A percentile compares a stretch with the other conserved stretches of the same genome.
phyloP scores from a whole-genome alignment of 2,329 filamentous ascomycete genomes.

The Fusarium sp. region DNA sequence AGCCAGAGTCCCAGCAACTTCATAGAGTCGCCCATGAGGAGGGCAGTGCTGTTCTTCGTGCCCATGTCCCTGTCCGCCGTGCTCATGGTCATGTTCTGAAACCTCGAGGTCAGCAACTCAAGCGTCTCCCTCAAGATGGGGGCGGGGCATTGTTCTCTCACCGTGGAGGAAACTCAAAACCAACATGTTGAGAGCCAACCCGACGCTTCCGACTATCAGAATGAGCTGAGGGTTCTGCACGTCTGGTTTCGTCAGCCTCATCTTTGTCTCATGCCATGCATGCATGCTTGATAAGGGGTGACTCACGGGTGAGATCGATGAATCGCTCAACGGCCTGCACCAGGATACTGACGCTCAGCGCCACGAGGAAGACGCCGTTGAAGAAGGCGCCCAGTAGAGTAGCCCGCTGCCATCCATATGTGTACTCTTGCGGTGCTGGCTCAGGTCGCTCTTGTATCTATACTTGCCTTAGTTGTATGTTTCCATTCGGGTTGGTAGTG shows the following conservation, averaged over 20 bases:
- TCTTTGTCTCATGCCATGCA: conserved; percentile 2
- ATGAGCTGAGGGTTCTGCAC: conserved; percentile 75
- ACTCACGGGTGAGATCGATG: conserved; percentile 65
- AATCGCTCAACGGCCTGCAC: conserved; percentile 81
- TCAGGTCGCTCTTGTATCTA: conserved; percentile 67
- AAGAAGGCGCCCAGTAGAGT: conserved; percentile 83
- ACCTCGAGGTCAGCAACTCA: conserved; percentile 5
- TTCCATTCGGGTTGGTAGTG: background rate
- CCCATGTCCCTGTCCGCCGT: conserved; percentile 44
- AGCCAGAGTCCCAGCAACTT: conserved; percentile 10
- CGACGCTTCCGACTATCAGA: conserved; percentile 76
- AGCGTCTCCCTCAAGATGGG: background rate
- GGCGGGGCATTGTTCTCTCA: conserved; percentile 44
- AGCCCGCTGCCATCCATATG: conserved; percentile 83
- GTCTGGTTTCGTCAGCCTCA: conserved; percentile 52
- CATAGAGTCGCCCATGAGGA: conserved; percentile 11
- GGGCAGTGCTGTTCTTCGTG: conserved; percentile 34
- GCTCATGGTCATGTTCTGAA: conserved; percentile 53
- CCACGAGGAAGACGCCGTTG: conserved; percentile 81
- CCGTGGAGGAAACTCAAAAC: conserved; percentile 75
- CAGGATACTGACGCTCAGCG: conserved; percentile 78
- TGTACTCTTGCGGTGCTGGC: conserved; percentile 61
- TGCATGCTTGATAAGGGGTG: background rate
- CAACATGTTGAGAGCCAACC: conserved; percentile 75
- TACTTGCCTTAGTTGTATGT: background rate